A percentile compares a stretch with the other conserved stretches of the same genome.
These are phyloP conservation scores for Eucalyptus globulus DNA, from an alignment of 345 rosid genomes.

Conservation along the genomic window DNA sequence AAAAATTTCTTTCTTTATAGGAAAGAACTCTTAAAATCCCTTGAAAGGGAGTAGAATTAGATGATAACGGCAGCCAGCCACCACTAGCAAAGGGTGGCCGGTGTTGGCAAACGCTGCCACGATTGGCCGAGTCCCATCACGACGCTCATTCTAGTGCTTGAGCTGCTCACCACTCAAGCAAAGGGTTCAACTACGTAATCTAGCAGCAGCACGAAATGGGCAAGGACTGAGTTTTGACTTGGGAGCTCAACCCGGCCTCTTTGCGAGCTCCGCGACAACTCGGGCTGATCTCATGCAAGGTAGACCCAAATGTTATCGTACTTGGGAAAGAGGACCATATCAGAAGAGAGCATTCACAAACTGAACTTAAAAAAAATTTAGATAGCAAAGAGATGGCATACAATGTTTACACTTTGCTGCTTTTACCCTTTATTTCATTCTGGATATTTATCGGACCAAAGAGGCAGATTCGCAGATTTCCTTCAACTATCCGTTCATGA, in stretches of 20 bases:
- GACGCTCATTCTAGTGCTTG: not conserved
- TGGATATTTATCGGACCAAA: constrained; percentile 42
- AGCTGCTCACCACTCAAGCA: not conserved
- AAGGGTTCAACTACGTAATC: not conserved
- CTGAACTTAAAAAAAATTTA: not conserved
- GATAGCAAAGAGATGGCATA: not conserved
- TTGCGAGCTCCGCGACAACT: not conserved
- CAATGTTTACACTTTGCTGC: not conserved
- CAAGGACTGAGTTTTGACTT: not conserved
- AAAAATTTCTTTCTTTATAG: not conserved
- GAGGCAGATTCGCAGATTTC: constrained; percentile 46
- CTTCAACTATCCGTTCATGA: constrained; percentile 41
- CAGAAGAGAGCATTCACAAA: not conserved
- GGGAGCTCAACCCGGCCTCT: not conserved
- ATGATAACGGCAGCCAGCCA: not conserved
- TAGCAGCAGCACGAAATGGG: not conserved
- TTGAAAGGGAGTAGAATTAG: not conserved
- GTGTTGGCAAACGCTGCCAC: not conserved
- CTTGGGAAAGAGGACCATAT: not conserved
- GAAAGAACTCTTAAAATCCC: not conserved
- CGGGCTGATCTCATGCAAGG: not conserved
- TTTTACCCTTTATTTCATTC: constrained; percentile 12
- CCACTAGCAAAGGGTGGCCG: not conserved
- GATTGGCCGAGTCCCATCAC: not conserved
- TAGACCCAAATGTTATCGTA: not conserved